A percentile compares a stretch with the other conserved stretches of the same genome.
Conservation (phyloP, 2,329 filamentous ascomycete species). For the Claviceps pusilla region DNA sequence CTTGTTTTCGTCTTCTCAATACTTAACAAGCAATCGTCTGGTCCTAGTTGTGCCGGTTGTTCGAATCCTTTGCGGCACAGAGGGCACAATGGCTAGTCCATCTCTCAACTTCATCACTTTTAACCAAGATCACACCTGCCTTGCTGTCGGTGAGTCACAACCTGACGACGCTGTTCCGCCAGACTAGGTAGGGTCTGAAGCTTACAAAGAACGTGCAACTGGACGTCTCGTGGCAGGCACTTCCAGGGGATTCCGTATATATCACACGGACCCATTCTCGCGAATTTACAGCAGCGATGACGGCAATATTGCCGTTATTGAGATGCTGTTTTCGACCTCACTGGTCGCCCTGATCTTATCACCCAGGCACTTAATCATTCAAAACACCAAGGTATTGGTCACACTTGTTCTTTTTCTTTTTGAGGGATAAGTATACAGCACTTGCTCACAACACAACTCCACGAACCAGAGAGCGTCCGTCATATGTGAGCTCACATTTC, state of each 20-base stretch:
- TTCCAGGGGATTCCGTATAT: slow-evolving; percentile 86
- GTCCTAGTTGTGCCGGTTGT: neutral
- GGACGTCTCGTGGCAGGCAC: slow-evolving; percentile 45
- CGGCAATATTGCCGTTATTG: slow-evolving; percentile 86
- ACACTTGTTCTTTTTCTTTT: neutral
- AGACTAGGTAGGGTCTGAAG: neutral
- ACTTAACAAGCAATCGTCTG: neutral
- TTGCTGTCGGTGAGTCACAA: slow-evolving; percentile 65
- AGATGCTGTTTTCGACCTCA: slow-evolving; percentile 98
- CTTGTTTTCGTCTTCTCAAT: neutral
- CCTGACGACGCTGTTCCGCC: neutral
- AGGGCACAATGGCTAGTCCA: slow-evolving; percentile 44
- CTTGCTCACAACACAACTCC: neutral
- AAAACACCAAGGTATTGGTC: slow-evolving; percentile 72
- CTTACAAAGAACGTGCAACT: slow-evolving; percentile 1
- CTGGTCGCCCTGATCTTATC: slow-evolving; percentile 87
- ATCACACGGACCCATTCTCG: slow-evolving; percentile 89
- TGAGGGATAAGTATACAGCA: neutral
- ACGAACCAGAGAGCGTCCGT: slow-evolving; percentile 48
- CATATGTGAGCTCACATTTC: slow-evolving; percentile 97
- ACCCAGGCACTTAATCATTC: slow-evolving; percentile 81
- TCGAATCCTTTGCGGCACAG: neutral
- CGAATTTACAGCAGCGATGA: slow-evolving; percentile 92
- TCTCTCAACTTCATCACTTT: slow-evolving; percentile 96
- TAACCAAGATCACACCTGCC: slow-evolving; percentile 95